phyloP scores from a whole-genome alignment of 257 asterid genomes.

The Vinca minor region DNA sequence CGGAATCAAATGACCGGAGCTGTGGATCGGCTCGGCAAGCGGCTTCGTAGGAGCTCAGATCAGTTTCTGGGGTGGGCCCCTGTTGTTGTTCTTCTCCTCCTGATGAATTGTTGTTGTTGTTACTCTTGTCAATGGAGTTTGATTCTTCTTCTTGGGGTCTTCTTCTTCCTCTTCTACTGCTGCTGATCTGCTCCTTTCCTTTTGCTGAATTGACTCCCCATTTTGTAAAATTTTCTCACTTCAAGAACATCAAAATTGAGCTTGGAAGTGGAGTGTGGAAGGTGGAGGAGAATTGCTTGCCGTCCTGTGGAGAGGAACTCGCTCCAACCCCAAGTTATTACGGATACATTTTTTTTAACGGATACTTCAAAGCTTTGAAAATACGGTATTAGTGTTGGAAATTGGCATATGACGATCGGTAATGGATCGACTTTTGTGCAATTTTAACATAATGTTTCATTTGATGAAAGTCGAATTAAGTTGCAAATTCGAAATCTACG shows the following conservation, averaged over 20 bases:
- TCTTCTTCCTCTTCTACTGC: constrained; percentile 1
- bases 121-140: constrained; percentile 15
- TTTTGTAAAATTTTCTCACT: constrained; percentile 12
- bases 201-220: constrained; percentile 61
- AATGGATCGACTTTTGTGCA: no score
- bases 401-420: no score
- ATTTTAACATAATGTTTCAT: no score
- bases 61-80: constrained; percentile 34
- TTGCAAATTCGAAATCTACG: no score
- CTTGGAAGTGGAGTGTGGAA: no score
- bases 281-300: no score
- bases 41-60: constrained; percentile 66
- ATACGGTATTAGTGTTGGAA: no score
- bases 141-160: not conserved
- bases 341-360: no score
- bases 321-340: no score
- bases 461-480: no score
- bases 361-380: no score
- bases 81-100: not conserved
- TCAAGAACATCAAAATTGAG: not conserved
- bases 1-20: constrained; percentile 53
- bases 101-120: constrained; percentile 12
- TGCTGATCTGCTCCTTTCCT: constrained; percentile 16
- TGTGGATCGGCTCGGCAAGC: constrained; percentile 80
- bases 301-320: no score